These are phyloP conservation scores for Pseudocercospora fuligena DNA, from an alignment of 2,329 filamentous ascomycete genomes.

Conservation along the genomic window DNA sequence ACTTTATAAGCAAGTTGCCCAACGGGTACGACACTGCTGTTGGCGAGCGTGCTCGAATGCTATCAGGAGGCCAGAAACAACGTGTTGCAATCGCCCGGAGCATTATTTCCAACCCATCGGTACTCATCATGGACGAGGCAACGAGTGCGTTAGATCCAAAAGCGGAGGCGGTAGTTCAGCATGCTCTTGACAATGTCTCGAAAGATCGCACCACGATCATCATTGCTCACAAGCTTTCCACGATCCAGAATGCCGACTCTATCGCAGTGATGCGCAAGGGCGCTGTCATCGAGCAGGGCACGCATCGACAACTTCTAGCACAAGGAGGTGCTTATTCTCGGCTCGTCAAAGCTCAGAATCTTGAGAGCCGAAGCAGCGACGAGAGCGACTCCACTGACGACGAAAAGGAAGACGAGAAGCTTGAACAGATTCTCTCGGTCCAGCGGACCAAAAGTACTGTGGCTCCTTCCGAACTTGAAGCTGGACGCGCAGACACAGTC, in stretches of 20 bases:
- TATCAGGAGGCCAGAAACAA: slow-evolving; percentile 42
- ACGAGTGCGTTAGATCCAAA: slow-evolving; percentile 43
- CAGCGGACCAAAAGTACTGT: slow-evolving; percentile 7
- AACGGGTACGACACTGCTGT: slow-evolving; percentile 40
- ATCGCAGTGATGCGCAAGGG: slow-evolving; percentile 52
- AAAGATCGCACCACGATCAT: slow-evolving; percentile 40
- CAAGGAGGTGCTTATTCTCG: slow-evolving; percentile 6
- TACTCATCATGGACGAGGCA: slow-evolving; percentile 44
- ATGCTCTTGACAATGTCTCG: slow-evolving; percentile 40
- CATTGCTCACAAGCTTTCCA: slow-evolving; percentile 52
- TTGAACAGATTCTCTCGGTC: slow-evolving; percentile 11
- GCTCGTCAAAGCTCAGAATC: slow-evolving; percentile 14
- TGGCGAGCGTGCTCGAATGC: slow-evolving; percentile 38
- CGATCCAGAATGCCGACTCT: slow-evolving; percentile 48
- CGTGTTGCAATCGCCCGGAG: slow-evolving; percentile 42
- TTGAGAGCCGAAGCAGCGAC: slow-evolving; percentile 16
- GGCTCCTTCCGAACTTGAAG: neutral
- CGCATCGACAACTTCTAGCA: slow-evolving; percentile 33
- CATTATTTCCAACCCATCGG: slow-evolving; percentile 40
- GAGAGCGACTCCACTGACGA: neutral
- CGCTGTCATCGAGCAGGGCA: slow-evolving; percentile 48
- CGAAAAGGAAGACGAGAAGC: slow-evolving; percentile 29
- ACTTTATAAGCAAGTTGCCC: slow-evolving; percentile 43
- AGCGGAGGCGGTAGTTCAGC: slow-evolving; percentile 40
- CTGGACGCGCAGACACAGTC: slow-evolving; percentile 4